Conservation (phyloP, 176 grass and related monocot genomes). For the Oropetium thomaeum region DNA sequence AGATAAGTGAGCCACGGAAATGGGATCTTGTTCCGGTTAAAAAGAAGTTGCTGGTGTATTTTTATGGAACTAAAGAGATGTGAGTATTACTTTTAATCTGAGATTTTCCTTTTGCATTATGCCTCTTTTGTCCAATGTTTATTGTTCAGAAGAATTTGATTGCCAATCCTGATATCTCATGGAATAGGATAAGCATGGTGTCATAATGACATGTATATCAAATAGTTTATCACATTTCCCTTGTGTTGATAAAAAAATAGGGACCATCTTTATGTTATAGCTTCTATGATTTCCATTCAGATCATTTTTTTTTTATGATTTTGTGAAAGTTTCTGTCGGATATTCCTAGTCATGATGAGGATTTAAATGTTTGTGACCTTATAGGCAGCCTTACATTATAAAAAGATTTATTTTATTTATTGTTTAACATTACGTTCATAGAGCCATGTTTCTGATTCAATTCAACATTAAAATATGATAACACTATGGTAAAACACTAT, state of each 20-base stretch:
- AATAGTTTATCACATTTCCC: neutral
- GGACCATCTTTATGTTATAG: neutral
- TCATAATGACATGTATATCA: neutral
- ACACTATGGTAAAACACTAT: neutral
- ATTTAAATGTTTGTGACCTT: neutral
- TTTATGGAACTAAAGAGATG: constrained; percentile 99
- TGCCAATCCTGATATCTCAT: neutral
- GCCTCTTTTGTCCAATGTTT: constrained; percentile 5
- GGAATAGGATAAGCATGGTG: neutral
- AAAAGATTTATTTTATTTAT: neutral
- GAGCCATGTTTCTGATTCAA: neutral
- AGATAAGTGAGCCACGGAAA: constrained; percentile 88
- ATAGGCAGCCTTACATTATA: neutral
- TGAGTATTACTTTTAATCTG: constrained; percentile 55
- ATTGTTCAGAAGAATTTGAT: constrained; percentile 14
- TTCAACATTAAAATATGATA: neutral
- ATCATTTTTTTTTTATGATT: constrained; percentile 7
- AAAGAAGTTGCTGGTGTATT: constrained; percentile 93
- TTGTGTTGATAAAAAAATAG: neutral
- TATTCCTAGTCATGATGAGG: neutral
- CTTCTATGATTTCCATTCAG: neutral
- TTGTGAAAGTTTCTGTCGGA: neutral
- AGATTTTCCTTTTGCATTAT: constrained; percentile 13
- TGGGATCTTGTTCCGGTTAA: constrained; percentile 60
- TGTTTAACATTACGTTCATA: neutral